Conservation (phyloP, 225 moss, liverwort and hornwort genomes). For the Ulota crispa region DNA sequence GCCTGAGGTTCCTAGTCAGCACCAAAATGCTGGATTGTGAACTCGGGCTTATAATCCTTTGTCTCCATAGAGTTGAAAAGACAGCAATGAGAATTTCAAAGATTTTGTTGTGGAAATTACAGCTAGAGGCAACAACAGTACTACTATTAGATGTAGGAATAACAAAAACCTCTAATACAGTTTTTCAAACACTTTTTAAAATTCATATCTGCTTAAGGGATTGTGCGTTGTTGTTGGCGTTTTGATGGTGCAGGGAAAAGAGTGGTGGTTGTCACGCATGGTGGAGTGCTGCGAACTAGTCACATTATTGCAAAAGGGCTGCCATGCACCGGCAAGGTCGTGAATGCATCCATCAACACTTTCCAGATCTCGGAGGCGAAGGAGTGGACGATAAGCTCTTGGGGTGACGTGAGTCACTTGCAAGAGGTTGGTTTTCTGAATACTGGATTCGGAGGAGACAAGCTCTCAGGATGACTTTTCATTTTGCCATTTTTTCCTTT, state of each 20-base stretch:
- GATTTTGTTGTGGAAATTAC: no score
- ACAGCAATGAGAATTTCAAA: no score
- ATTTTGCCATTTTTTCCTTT: not conserved
- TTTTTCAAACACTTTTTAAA: no score
- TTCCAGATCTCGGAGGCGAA: slow-evolving; percentile 68
- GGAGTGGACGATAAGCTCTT: slow-evolving; percentile 70
- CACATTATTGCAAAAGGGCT: slow-evolving; percentile 68
- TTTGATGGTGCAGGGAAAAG: slow-evolving; percentile 58
- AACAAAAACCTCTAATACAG: no score
- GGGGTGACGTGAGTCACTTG: slow-evolving; percentile 83
- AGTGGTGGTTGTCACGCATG: slow-evolving; percentile 79
- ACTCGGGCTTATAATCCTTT: no score
- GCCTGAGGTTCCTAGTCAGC: no score
- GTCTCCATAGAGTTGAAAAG: no score
- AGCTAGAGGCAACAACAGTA: no score
- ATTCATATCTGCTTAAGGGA: no score
- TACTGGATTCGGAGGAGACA: slow-evolving; percentile 73
- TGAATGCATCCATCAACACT: slow-evolving; percentile 76
- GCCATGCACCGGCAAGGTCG: slow-evolving; percentile 58
- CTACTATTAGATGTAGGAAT: no score
- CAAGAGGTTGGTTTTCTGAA: slow-evolving; percentile 56
- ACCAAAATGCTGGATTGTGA: no score
- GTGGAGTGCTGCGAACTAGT: slow-evolving; percentile 79
- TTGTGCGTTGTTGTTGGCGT: not conserved
- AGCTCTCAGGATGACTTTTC: slow-evolving; percentile 43